Conservation (phyloP, 2,329 filamentous ascomycete genomes). For the Penicillium sp. region DNA sequence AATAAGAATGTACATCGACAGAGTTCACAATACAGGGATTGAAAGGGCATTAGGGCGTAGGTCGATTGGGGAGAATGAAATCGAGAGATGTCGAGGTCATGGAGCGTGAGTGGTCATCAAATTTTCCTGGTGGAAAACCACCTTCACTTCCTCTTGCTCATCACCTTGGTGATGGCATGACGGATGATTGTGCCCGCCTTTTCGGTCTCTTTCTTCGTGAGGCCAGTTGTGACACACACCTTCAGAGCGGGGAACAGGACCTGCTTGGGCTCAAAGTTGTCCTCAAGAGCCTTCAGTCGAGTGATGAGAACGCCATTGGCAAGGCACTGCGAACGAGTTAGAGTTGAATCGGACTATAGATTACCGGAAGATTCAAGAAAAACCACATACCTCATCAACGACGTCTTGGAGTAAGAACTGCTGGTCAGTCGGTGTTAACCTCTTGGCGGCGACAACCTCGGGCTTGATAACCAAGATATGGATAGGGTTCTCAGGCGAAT, state of each 20-base stretch:
- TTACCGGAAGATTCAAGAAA: no score
- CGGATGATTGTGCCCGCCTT: slow-evolving; percentile 86
- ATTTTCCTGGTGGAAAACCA: slow-evolving; percentile 1
- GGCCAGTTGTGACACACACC: slow-evolving; percentile 81
- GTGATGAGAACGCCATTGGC: slow-evolving; percentile 89
- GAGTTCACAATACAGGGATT: slow-evolving; percentile 23
- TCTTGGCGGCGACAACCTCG: slow-evolving; percentile 72
- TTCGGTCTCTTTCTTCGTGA: slow-evolving; percentile 93
- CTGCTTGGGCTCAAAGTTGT: slow-evolving; percentile 66
- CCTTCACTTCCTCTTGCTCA: slow-evolving; percentile 58
- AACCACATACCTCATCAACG: slow-evolving; percentile 81
- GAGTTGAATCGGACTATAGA: neutral
- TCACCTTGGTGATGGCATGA: slow-evolving; percentile 91
- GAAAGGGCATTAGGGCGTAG: slow-evolving; percentile 24
- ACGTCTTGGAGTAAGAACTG: slow-evolving; percentile 83
- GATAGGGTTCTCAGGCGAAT: slow-evolving; percentile 80
- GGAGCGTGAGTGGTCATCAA: slow-evolving; percentile 26
- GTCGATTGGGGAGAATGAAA: slow-evolving; percentile 13
- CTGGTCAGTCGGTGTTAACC: slow-evolving; percentile 72
- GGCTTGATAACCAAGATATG: slow-evolving; percentile 81
- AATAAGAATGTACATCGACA: slow-evolving; percentile 26
- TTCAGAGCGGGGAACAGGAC: slow-evolving; percentile 79
- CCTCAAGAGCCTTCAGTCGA: slow-evolving; percentile 75
- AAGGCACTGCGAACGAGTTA: slow-evolving; percentile 60
- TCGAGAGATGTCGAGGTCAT: slow-evolving; percentile 18